These are phyloP conservation scores for Pichia pseudocactophila DNA, from an alignment of 805 yeast species.

Conservation along the genomic window DNA sequence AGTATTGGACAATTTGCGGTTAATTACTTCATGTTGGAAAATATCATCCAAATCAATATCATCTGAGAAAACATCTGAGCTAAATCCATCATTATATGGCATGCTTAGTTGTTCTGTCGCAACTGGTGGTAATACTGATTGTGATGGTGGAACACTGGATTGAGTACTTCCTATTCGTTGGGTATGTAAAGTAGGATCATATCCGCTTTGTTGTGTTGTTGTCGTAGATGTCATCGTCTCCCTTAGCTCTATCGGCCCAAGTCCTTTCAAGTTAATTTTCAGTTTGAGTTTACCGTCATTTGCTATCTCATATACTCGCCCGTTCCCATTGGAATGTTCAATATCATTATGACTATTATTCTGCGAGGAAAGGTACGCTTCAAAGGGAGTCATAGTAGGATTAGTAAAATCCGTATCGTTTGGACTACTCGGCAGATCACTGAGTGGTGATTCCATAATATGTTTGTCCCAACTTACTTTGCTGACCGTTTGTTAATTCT, in stretches of 20 bases:
- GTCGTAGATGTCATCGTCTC: not conserved
- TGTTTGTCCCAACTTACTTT: not conserved
- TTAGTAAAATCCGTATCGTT: not conserved
- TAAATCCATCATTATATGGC: not conserved
- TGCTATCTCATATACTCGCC: constrained; percentile 3
- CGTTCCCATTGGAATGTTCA: not conserved
- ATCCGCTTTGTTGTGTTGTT: not conserved
- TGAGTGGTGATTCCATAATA: not conserved
- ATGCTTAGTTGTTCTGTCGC: not conserved
- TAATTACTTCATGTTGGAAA: not conserved
- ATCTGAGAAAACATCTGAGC: constrained; percentile 4
- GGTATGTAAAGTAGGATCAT: not conserved
- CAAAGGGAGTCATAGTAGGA: too few species aligned
- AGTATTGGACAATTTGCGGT: not conserved
- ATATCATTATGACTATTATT: not conserved
- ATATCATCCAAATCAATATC: constrained; percentile 4
- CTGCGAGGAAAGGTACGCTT: too few species aligned
- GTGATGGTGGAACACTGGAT: not conserved
- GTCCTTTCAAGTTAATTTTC: constrained; percentile 7
- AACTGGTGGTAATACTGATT: not conserved
- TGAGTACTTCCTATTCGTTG: not conserved
- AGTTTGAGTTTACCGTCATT: constrained; percentile 5
- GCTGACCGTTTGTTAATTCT: too few species aligned
- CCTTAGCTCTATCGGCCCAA: not conserved
- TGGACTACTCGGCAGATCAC: not conserved